These are phyloP conservation scores for Holtermannia corniformis DNA, from an alignment of 768 basidiomycete species.

Conservation along the genomic window DNA sequence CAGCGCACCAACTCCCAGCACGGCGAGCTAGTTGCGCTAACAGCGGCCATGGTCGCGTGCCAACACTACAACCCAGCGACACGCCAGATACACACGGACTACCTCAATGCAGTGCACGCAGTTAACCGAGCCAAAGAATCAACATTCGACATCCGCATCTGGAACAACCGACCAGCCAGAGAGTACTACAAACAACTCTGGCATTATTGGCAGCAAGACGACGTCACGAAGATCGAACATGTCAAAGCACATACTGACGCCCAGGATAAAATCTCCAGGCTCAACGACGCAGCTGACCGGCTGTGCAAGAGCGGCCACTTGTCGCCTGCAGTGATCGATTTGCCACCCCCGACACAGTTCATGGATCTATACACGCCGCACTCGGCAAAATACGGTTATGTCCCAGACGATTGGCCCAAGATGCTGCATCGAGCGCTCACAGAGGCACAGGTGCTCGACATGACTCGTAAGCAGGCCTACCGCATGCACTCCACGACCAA, in stretches of 20 bases:
- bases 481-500: too few species aligned
- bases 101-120: background rate
- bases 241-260: conserved; percentile 14
- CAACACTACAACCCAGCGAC: background rate
- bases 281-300: conserved; percentile 8
- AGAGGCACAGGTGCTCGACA: too few species aligned
- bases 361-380: background rate
- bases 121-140: too few species aligned
- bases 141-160: background rate
- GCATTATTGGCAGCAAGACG: too few species aligned
- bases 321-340: background rate
- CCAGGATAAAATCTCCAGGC: conserved; percentile 3
- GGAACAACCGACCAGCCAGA: conserved; percentile 1
- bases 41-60: background rate
- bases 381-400: background rate
- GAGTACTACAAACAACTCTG: conserved; percentile 1
- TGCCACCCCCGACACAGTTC: background rate
- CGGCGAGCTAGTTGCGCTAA: conserved; percentile 5
- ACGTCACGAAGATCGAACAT: conserved; percentile 1
- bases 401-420: background rate
- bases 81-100: too few species aligned
- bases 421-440: too few species aligned
- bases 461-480: too few species aligned
- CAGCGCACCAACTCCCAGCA: conserved; percentile 5
- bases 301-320: conserved; percentile 2